phyloP scores from a whole-genome alignment of 805 yeast genomes.

The Wickerhamomyces queroliae region DNA sequence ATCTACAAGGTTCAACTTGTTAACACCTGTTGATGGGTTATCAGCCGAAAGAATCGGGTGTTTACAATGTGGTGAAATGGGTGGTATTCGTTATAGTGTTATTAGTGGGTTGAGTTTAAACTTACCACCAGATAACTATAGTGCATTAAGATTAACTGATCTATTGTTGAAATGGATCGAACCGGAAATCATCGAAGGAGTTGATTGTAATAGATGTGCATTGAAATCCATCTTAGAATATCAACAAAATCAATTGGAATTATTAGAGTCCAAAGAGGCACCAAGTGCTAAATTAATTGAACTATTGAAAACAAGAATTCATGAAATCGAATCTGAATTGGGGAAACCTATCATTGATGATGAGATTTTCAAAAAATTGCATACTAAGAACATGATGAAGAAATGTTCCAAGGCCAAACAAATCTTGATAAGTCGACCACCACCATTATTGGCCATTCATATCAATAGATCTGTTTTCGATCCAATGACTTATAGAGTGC shows the following conservation, averaged over 20 bases:
- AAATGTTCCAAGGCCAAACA: slow-evolving; percentile 83
- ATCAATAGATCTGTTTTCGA: slow-evolving; percentile 93
- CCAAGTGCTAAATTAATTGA: slow-evolving; percentile 23
- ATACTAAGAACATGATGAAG: slow-evolving; percentile 67
- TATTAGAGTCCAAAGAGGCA: slow-evolving; percentile 18
- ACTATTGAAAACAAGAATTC: slow-evolving; percentile 39
- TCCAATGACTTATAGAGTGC: slow-evolving; percentile 73
- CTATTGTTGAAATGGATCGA: slow-evolving; percentile 62
- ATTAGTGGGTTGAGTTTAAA: slow-evolving; percentile 69
- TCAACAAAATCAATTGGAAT: slow-evolving; percentile 31
- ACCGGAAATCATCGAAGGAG: slow-evolving; percentile 88
- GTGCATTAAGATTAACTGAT: slow-evolving; percentile 40
- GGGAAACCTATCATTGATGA: slow-evolving; percentile 69
- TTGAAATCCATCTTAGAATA: slow-evolving; percentile 53
- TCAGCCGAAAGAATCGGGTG: slow-evolving; percentile 90
- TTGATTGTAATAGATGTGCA: slow-evolving; percentile 92
- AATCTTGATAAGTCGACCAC: slow-evolving; percentile 72
- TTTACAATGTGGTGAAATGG: slow-evolving; percentile 85
- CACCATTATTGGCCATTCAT: slow-evolving; percentile 78
- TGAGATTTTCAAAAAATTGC: slow-evolving; percentile 65
- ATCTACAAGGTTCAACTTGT: slow-evolving; percentile 46
- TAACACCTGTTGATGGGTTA: slow-evolving; percentile 91
- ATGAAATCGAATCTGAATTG: slow-evolving; percentile 47
- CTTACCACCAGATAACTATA: slow-evolving; percentile 45
- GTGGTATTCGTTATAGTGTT: slow-evolving; percentile 82